Evolutionary conservation across 192 early-diverging fungal species (phyloP).

Genomic region (Coemansia sp.): DNA sequence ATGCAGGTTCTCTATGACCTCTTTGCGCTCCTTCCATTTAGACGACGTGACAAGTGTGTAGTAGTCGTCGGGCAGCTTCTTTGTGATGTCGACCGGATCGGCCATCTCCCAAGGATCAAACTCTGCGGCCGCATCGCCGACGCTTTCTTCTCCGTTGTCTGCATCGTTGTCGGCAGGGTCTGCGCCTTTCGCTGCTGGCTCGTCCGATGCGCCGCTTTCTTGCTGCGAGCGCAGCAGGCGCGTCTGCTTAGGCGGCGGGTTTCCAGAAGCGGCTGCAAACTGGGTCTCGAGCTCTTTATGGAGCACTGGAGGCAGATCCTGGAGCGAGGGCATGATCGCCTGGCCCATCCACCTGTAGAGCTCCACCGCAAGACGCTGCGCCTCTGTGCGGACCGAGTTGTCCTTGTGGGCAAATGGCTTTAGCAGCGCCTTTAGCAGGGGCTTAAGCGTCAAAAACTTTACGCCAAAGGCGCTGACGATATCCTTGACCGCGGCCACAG

Average conservation of each 20-base stretch:
- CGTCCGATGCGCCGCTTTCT: conserved; percentile 54
- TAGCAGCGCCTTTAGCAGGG: conserved; percentile 77
- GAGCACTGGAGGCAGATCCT: conserved; percentile 92
- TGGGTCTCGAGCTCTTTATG: conserved; percentile 85
- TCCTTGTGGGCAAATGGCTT: conserved; percentile 94
- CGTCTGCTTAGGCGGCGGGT: conserved; percentile 58
- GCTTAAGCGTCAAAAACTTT: conserved; percentile 76
- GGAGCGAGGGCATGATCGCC: conserved; percentile 73
- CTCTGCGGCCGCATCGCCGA: conserved; percentile 54
- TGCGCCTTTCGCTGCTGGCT: conserved; percentile 30
- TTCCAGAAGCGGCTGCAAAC: conserved; percentile 68
- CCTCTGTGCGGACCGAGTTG: conserved; percentile 87
- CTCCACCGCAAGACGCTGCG: conserved; percentile 73
- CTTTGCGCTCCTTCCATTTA: conserved; percentile 98
- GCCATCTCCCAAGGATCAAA: conserved; percentile 79
- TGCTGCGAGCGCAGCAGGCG: conserved; percentile 82
- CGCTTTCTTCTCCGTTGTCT: conserved; percentile 52
- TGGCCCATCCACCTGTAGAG: conserved; percentile 90
- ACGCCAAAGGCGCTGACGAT: conserved; percentile 75
- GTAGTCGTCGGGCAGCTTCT: conserved; percentile 81
- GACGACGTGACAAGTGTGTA: conserved; percentile 61
- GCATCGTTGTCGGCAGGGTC: conserved; percentile 25
- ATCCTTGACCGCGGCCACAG: conserved; percentile 60
- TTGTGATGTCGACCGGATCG: conserved; percentile 88
- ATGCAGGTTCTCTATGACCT: conserved; percentile 75